phyloP scores from a whole-genome alignment of 345 rosid genomes.

The Crucihimalaya himalaica region DNA sequence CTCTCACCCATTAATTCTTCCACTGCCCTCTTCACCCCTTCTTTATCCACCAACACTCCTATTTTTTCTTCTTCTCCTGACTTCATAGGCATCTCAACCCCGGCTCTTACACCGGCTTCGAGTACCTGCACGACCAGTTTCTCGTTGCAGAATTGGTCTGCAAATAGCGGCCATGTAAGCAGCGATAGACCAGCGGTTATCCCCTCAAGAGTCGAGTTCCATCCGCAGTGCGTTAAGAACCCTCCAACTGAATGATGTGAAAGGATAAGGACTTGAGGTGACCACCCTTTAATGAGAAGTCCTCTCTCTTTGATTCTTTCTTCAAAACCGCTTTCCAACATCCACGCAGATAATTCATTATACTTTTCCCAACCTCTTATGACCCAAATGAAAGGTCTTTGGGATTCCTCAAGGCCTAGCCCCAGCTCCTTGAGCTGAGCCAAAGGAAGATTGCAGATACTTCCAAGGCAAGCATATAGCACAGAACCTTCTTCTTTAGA shows the following conservation, averaged over 20 bases:
- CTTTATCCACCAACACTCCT: conserved; percentile 36
- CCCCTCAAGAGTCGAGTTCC: conserved; percentile 46
- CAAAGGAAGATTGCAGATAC: conserved; percentile 33
- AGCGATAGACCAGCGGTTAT: conserved; percentile 40
- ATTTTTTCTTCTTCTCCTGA: conserved; percentile 43
- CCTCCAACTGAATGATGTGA: conserved; percentile 43
- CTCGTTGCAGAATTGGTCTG: conserved; percentile 46
- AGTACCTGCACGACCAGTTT: conserved; percentile 44
- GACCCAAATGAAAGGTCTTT: conserved; percentile 62
- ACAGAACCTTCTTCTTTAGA: conserved; percentile 38
- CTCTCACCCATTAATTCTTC: conserved; percentile 40
- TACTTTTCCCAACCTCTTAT: conserved; percentile 41
- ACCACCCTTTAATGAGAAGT: conserved; percentile 39
- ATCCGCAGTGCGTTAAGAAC: conserved; percentile 41
- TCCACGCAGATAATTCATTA: conserved; percentile 38
- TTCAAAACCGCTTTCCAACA: conserved; percentile 30
- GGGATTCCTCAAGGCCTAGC: conserved; percentile 50
- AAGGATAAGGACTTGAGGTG: conserved; percentile 41
- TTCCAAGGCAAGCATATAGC: conserved; percentile 57
- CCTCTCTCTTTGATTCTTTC: conserved; percentile 33
- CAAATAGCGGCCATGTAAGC: conserved; percentile 46
- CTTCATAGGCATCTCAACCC: conserved; percentile 32
- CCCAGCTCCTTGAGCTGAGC: conserved; percentile 50
- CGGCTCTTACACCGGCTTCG: conserved; percentile 39
- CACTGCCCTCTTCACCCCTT: conserved; percentile 26